Percentiles rank a stretch among this genome's conserved stretches.
Evolutionary conservation across 2,329 filamentous ascomycete species (phyloP).

Genomic region (Venturia pyrina): DNA sequence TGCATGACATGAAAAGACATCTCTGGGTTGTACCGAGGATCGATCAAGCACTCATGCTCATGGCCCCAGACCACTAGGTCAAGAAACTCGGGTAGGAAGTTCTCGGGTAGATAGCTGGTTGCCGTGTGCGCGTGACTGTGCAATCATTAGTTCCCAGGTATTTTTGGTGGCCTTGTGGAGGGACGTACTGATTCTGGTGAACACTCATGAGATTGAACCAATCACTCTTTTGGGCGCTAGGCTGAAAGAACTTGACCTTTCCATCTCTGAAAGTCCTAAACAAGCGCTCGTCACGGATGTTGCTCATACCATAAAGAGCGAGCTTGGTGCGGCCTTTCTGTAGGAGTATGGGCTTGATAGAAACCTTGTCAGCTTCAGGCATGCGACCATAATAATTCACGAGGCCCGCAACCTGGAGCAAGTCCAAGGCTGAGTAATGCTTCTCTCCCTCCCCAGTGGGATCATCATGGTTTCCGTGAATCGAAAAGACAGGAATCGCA

Average conservation of each 20-base stretch:
- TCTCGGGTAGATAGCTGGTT: conserved; percentile 90
- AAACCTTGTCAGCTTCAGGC: conserved; percentile 85
- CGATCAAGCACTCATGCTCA: conserved; percentile 90
- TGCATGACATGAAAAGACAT: conserved; percentile 95
- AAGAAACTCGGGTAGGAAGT: conserved; percentile 82
- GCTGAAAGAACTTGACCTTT: conserved; percentile 88
- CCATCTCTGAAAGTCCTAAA: conserved; percentile 89
- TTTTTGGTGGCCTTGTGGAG: background rate
- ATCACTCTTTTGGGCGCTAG: conserved; percentile 66
- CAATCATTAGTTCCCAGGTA: conserved; percentile 9
- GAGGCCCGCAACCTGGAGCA: conserved; percentile 82
- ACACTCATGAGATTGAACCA: conserved; percentile 97
- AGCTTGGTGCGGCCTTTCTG: conserved; percentile 92
- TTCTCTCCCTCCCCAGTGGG: conserved; percentile 57
- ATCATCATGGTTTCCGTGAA: conserved; percentile 97
- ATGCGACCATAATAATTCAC: conserved; percentile 94
- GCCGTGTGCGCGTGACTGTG: conserved; percentile 66
- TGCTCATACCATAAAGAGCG: conserved; percentile 87
- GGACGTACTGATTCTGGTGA: conserved; percentile 72
- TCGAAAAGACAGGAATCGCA: conserved; percentile 93
- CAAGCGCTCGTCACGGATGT: conserved; percentile 89
- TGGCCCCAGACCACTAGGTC: conserved; percentile 95
- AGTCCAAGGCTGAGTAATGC: conserved; percentile 69
- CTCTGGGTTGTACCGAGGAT: conserved; percentile 72
- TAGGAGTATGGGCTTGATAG: conserved; percentile 80